A percentile compares a stretch with the other conserved stretches of the same genome.
Evolutionary conservation across 2,329 filamentous ascomycete species (phyloP).

Genomic region (Phoma sp.): DNA sequence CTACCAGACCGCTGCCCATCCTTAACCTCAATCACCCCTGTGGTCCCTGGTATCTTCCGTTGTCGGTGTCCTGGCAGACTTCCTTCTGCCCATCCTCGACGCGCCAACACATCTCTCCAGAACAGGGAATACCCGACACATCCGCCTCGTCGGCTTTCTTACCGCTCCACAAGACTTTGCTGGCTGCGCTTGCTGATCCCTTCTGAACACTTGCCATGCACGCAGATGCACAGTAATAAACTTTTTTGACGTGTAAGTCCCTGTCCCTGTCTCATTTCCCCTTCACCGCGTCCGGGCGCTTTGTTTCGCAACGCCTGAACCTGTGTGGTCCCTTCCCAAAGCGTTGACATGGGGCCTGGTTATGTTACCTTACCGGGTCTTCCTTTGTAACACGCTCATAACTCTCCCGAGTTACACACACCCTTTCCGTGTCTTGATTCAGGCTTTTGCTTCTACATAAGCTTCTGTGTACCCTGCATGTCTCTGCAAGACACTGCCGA

Average conservation of each 20-base stretch:
- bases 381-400: constrained; percentile 46
- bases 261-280: constrained; percentile 47
- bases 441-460: constrained; percentile 30
- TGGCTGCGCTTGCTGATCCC: constrained; percentile 34
- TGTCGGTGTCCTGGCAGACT: constrained; percentile 31
- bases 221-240: constrained; percentile 28
- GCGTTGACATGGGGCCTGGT: constrained; percentile 40
- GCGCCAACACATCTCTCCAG: constrained; percentile 37
- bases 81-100: constrained; percentile 17
- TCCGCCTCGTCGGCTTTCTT: constrained; percentile 39
- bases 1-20: background rate
- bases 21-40: constrained; percentile 29
- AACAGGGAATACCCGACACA: constrained; percentile 43
- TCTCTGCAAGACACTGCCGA: constrained; percentile 17
- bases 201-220: constrained; percentile 36
- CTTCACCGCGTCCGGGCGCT: constrained; percentile 33
- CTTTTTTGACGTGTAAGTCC: constrained; percentile 32
- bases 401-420: constrained; percentile 42
- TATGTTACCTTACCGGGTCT: constrained; percentile 39
- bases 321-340: constrained; percentile 38
- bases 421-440: constrained; percentile 21
- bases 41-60: constrained; percentile 35
- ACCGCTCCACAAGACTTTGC: constrained; percentile 37
- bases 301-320: constrained; percentile 38
- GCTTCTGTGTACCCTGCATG: constrained; percentile 25